Evolutionary conservation across 2,329 filamentous ascomycete genomes (phyloP).

Genomic region (Monilinia aucupariae): DNA sequence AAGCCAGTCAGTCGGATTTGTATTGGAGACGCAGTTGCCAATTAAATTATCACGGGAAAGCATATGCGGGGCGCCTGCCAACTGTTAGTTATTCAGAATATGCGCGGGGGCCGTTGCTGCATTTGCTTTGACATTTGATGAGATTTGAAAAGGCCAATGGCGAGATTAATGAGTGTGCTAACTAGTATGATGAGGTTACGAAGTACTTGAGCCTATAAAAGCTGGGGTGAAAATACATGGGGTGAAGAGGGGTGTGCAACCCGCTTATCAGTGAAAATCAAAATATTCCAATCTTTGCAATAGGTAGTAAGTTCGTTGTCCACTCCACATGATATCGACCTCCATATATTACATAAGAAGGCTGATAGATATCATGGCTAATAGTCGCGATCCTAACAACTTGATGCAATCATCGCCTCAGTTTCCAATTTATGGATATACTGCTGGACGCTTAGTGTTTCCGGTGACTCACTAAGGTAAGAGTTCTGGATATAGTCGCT

Average conservation of each 20-base stretch:
- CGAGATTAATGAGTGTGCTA: too few relatives aligned
- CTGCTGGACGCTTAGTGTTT: background rate
- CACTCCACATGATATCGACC: background rate
- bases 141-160: too few relatives aligned
- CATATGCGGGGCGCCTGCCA: background rate
- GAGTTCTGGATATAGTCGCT: conserved; percentile 5
- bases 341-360: background rate
- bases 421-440: background rate
- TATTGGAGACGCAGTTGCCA: too few relatives aligned
- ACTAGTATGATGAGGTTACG: too few relatives aligned
- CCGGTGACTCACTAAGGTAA: background rate
- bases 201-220: too few relatives aligned
- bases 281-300: too few relatives aligned
- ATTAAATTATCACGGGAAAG: too few relatives aligned
- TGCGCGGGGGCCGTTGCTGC: background rate
- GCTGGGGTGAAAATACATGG: too few relatives aligned
- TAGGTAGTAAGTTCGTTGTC: background rate
- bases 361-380: background rate
- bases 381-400: background rate
- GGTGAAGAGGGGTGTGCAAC: too few relatives aligned
- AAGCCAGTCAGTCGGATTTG: too few relatives aligned
- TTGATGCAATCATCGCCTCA: background rate
- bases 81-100: background rate
- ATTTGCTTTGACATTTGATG: background rate
- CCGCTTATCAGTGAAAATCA: too few relatives aligned